Evolutionary conservation across 306 rosid species (phyloP).

Genomic region (Abrus pulchellus): DNA sequence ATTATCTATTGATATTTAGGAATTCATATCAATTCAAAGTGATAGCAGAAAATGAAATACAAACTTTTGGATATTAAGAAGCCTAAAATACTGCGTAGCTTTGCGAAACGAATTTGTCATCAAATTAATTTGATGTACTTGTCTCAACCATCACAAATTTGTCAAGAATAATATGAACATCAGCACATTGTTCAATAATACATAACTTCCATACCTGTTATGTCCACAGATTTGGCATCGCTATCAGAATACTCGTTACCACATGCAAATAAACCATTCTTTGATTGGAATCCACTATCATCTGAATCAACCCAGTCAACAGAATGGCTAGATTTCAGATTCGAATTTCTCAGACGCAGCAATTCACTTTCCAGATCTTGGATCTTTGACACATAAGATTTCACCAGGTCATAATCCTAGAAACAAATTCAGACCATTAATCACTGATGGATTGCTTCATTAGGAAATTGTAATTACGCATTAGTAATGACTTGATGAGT

Average conservation of each 20-base stretch:
- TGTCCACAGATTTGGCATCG: constrained; percentile 67
- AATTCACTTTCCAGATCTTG: constrained; percentile 86
- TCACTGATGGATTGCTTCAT: constrained; percentile 5
- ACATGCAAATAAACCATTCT: constrained; percentile 65
- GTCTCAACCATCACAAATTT: constrained; percentile 18
- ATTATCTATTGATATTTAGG: not conserved
- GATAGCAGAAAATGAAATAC: constrained; percentile 6
- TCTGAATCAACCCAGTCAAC: constrained; percentile 73
- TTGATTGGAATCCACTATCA: constrained; percentile 64
- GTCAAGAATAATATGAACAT: not conserved
- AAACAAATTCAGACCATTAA: constrained; percentile 33
- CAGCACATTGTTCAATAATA: constrained; percentile 1
- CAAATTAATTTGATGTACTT: constrained; percentile 11
- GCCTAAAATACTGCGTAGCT: constrained; percentile 8
- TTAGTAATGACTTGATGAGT: constrained; percentile 19
- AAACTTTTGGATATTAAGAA: not conserved
- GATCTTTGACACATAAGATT: constrained; percentile 77
- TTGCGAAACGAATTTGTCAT: constrained; percentile 31
- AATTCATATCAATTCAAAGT: constrained; percentile 2
- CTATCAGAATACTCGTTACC: constrained; percentile 70
- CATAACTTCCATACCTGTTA: constrained; percentile 62
- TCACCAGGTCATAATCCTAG: constrained; percentile 82
- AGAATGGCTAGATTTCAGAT: constrained; percentile 53
- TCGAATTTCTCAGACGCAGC: constrained; percentile 54
- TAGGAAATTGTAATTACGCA: constrained; percentile 14